These are phyloP conservation scores for Rhynchosporium secalis DNA, from an alignment of 2,329 filamentous ascomycete genomes.

Conservation along the genomic window DNA sequence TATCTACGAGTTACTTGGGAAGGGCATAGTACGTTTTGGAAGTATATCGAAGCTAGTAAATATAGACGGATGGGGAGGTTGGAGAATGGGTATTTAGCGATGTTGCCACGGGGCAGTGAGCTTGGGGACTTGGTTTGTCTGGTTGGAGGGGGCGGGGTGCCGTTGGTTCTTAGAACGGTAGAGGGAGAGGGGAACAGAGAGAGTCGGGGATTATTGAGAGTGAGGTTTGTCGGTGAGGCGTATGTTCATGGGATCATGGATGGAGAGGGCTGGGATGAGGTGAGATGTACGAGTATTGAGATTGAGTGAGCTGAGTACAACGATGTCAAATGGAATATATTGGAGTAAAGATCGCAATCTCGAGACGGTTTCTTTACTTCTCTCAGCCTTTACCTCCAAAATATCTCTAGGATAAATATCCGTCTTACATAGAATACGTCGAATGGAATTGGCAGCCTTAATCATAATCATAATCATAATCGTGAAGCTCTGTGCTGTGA, in stretches of 20 bases:
- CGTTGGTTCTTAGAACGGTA: not conserved
- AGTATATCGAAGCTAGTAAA: not conserved
- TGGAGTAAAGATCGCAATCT: too few species aligned
- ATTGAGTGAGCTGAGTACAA: not conserved
- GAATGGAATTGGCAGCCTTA: too few species aligned
- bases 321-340: too few species aligned
- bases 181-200: not conserved
- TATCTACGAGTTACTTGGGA: not conserved
- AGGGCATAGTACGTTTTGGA: not conserved
- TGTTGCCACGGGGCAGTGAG: not conserved
- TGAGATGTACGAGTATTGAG: not conserved
- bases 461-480: too few species aligned
- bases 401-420: too few species aligned
- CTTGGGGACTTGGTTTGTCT: not conserved
- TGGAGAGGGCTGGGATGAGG: constrained; percentile 41
- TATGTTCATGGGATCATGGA: constrained; percentile 1
- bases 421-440: too few species aligned
- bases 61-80: not conserved
- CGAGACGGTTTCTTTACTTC: too few species aligned
- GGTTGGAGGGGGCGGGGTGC: not conserved
- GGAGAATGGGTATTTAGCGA: not conserved
- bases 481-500: too few species aligned
- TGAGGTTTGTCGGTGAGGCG: not conserved
- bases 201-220: not conserved
- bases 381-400: too few species aligned